Base-by-base conservation (phyloP, 306 rosid genomes). In the Gleditsia sinensis region DNA sequence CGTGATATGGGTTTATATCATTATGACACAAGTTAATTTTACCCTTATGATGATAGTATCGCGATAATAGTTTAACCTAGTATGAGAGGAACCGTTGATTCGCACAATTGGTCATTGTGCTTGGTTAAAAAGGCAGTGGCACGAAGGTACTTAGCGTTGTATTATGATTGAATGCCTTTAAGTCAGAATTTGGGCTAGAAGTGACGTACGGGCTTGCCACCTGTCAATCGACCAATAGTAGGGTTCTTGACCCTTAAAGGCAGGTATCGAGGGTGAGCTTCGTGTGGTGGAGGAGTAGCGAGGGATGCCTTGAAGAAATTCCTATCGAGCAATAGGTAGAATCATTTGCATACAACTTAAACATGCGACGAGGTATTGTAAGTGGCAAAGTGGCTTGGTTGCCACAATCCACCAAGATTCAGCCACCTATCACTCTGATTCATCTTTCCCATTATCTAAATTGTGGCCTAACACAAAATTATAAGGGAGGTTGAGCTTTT, bases 321-420 rank as follows among this genome's bases (percentile, higher is more conserved):
- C n/a, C n/a, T n/a, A 49, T 19, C 49, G 42, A 56, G 33, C 24
- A 6, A 56, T 0, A 4, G 56, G 76, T 71, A 56, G 53, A 71
- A 71, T 56, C 76, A 28, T 55, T 71, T 71, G 56, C 55, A 71
- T 55, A 57, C 4, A 42, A 71, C 67, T 55, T 71, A 71, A 55
- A 71, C 56, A 56, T 12, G 8, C 21, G 67, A 71, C 2, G 24
- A 20, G 56, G 42, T 71, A 56, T 70, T 70, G 64, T 53, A 70
- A 51, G 63, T 30, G 63, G 19, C n/a, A 24, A 24, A 60, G 25
- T 60, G 50, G 32, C 67, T 25, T 60, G 33, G 46, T 16, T 60
- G 46, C 25, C 45, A 33, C 3, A 25, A 60, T 59, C 24, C 67
- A 33, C 46, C 33, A 11, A 60, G 45, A 60, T 60, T 33, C 45